Conservation (phyloP, 2,329 filamentous ascomycete genomes). For the Fusarium continuum region DNA sequence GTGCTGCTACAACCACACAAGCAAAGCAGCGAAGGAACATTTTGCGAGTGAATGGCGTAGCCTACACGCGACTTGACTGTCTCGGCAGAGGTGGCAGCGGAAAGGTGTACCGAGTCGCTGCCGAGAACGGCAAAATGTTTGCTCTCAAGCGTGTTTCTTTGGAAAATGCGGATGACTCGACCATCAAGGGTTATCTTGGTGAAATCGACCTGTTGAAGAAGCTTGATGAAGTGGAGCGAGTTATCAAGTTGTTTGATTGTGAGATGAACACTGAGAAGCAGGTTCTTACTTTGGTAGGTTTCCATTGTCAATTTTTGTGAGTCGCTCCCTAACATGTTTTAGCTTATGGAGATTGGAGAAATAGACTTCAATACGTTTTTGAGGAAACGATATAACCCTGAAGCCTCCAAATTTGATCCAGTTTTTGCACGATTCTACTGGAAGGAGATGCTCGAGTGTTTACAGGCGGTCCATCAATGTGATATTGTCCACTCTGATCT, state of each 20-base stretch:
- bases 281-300: conserved; percentile 80
- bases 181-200: conserved; percentile 88
- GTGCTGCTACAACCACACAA: conserved; percentile 79
- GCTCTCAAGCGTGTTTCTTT: conserved; percentile 92
- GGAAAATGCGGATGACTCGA: conserved; percentile 85
- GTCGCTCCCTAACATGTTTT: conserved; percentile 33
- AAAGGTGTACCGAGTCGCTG: conserved; percentile 95
- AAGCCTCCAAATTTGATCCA: conserved; percentile 81
- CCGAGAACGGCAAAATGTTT: conserved; percentile 95
- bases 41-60: conserved; percentile 88
- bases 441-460: conserved; percentile 99
- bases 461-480: conserved; percentile 85
- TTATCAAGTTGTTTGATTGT: conserved; percentile 90
- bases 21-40: conserved; percentile 80
- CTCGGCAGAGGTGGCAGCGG: conserved; percentile 93
- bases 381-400: conserved; percentile 74
- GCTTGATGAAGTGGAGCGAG: conserved; percentile 84
- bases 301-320: not conserved
- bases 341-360: conserved; percentile 98
- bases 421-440: conserved; percentile 97
- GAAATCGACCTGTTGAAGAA: conserved; percentile 92
- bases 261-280: conserved; percentile 95
- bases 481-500: conserved; percentile 97
- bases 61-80: conserved; percentile 88
- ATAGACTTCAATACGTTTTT: conserved; percentile 90